Evolutionary conservation across 768 basidiomycete genomes (phyloP), one percentile per base, ranked within the genome.

Genomic region (Amanita exitialis): DNA sequence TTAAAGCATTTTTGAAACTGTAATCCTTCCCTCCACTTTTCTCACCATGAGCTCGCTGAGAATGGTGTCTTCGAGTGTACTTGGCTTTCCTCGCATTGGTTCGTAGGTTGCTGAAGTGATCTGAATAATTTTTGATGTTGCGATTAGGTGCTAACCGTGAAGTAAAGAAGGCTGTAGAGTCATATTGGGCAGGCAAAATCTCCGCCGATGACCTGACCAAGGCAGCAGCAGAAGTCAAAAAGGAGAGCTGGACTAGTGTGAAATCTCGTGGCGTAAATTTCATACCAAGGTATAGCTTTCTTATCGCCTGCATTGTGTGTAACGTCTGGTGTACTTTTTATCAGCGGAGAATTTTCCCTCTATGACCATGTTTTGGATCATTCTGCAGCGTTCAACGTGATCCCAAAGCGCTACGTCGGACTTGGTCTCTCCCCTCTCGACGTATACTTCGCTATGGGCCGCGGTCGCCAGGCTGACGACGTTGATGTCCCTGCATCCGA

Each of bases 351-450:
- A 65, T 99, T 99, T 70, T 88, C 96, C 30, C 82, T 99, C 55
- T 99, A 97, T 69, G 95, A 97, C 71, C 95, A 98, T 68, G 90
- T 97, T 66, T 83, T 98, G 62, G 95, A 98, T 73, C 92, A 95
- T 73, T 92, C 92, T 56, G 81, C 86, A 55, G 83, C 88, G 41
- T 95, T 99, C 80, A 96, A 97, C 67, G 91, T 87, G 62, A 89
- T 99, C 68, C 95, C 95, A 59, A 82, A 89, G 71, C 90, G 94
- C 59, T 99, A 98, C 69, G 72, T 80, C 54, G 85, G 86, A 47
- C 86, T 90, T 57, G 82, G 83, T 52, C 73, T 99, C 48, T 90
- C 90, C 25, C 76, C 82, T 56, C 83, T 98, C 57, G 95, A 99
- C 70, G 83, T 93, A 65, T 96, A 90, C 73, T 98, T 99, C 61